Evolutionary conservation across 1,284 basidiomycete genomes (phyloP), one percentile per base, ranked within the genome.

Genomic region (Cutaneotrichosporon sp.): DNA sequence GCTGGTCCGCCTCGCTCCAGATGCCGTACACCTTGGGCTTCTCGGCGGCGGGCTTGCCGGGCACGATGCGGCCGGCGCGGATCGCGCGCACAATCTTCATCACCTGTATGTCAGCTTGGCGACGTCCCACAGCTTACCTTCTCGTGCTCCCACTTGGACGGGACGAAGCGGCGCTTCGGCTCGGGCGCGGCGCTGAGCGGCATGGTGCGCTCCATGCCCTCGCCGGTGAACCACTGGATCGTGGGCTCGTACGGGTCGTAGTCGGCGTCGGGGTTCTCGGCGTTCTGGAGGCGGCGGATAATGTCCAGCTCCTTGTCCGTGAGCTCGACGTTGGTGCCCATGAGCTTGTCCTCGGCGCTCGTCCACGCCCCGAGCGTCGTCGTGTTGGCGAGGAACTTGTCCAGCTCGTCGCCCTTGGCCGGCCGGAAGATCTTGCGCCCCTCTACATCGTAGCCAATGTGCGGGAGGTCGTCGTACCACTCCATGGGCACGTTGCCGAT

Each of bases 61-160:
- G 90, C 6, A 93, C 75, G 69, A 99, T 99, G 36, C 92, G 88
- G 43, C 97, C 97, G 81, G 94, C 88, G 24, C 97, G 89, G 72
- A 99, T 99, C 16, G 95, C 95, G 57, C 95, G 92, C 64, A 99
- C 95, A 69, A 99, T 98, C 86, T 99, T 99, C 94, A 99, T 97
- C 69, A 99, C 87, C 92, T 95, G 66, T 31, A 43, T 1, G 52
- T 27, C 36, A 49, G 46, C 52, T 9, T 10, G 4, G 3, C 20
- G 5, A n/a, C n/a, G n/a, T n/a, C n/a, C 16, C n/a, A 14, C 38
- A 4, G 62, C 79, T 63, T 70, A 90, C 93, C 86, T 99, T 99
- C 84, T 97, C 89, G 82, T 98, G 97, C 82, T 99, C 97, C 97
- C 97, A 99, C 84, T 97, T 99, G 82, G 92, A 95, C 14, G 95